Evolutionary conservation across 2,329 filamentous ascomycete genomes (phyloP), one percentile per base, ranked within the genome.

Genomic region (Daldinia sp.): DNA sequence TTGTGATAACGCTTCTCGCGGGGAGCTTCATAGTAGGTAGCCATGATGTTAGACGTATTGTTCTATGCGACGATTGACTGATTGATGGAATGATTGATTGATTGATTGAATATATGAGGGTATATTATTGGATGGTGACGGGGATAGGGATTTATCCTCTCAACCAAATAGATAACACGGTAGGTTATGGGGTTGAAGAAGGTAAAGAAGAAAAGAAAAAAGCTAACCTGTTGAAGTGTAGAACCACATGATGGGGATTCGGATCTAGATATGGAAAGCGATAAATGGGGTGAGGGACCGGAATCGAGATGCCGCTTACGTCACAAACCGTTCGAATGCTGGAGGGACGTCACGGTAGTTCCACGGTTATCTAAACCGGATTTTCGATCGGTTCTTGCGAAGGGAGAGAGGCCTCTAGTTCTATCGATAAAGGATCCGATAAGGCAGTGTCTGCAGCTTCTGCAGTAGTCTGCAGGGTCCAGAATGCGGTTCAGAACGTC

Each of bases 1-100:
- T 78, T 78, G 67, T 76, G 74, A 57, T 78, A 76, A 33, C 74
- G 74, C 72, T 78, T 75, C 30, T 78, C 76, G 68, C 77, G 75
- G 33, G 77, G 77, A 54, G 75, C 75, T 78, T 70, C 69, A 37
- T 75, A 74, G 44, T 74, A 74, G 68, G 72, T 74, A 50, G 73
- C 74, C 77, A 79, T 79, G 57, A 60, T 73, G 74, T 78, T 69
- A 78, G 74, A 60, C 46, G 37, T 61, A 1, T 60, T 65, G 10
- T 63, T 53, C 65, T 62, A 30, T 55, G 39, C 18, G 41, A 46
- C 23, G 35, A 7, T 37, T 1, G 9, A 12, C 13, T 4, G 10
- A 37, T 37, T 10, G 10, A 35, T 35, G 1, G 7, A 35, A 2
- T 39, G 44, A 33, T 46, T 59, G 15, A 15, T 20, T 58, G 28